Conservation (phyloP, 768 basidiomycete species). For the Trametes meyenii region DNA sequence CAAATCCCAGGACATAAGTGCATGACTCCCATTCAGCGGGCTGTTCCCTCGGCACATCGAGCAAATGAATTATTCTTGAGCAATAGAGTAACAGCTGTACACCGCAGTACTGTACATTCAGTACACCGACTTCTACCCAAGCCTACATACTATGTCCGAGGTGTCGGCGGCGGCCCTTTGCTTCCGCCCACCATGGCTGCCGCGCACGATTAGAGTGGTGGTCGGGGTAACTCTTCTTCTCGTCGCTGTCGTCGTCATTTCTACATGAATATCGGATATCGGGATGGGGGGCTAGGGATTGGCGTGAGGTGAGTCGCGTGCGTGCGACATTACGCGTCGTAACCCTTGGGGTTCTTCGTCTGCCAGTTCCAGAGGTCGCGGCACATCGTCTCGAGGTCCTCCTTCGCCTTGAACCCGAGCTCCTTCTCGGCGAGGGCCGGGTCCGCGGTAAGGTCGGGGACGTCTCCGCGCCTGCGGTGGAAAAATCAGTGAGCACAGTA, state of each 20-base stretch:
- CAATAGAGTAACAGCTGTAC: neutral
- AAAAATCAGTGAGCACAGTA: slow-evolving; percentile 7
- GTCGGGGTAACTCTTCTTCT: neutral
- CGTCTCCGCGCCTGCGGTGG: slow-evolving; percentile 77
- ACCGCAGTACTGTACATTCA: slow-evolving; percentile 10
- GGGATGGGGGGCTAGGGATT: too few relatives aligned
- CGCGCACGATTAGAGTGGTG: slow-evolving; percentile 6
- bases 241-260: neutral
- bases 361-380: slow-evolving; percentile 99
- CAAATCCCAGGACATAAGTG: too few relatives aligned
- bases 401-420: slow-evolving; percentile 86
- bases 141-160: slow-evolving; percentile 16
- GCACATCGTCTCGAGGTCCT: slow-evolving; percentile 90
- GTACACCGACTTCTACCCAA: slow-evolving; percentile 13
- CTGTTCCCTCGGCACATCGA: neutral
- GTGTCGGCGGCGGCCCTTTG: neutral
- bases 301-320: too few relatives aligned
- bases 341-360: slow-evolving; percentile 86
- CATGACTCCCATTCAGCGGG: too few relatives aligned
- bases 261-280: neutral
- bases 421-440: slow-evolving; percentile 90
- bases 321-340: slow-evolving; percentile 34
- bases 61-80: neutral
- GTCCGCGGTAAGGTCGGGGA: slow-evolving; percentile 95
- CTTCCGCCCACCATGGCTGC: neutral